Evolutionary conservation across 768 basidiomycete genomes (phyloP).

Genomic region (Dentipellis fragilis): DNA sequence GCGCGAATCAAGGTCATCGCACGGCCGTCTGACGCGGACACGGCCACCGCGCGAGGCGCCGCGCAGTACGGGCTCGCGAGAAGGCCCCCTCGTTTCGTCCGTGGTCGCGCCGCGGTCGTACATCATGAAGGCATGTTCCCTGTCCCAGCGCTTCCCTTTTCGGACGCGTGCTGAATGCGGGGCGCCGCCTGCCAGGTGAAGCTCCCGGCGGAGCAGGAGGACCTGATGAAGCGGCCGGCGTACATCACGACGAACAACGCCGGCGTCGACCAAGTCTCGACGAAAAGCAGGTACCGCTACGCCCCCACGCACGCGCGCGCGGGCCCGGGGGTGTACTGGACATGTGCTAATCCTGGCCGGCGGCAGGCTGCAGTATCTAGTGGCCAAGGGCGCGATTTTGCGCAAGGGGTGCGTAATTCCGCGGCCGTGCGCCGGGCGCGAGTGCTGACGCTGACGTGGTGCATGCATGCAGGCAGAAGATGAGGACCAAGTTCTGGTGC

Average conservation of each 20-base stretch:
- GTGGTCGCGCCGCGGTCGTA: conserved; percentile 78
- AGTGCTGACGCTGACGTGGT: conserved; percentile 11
- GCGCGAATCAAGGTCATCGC: conserved; percentile 64
- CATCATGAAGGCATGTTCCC: conserved; percentile 61
- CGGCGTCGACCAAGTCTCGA: conserved; percentile 67
- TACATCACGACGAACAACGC: conserved; percentile 75
- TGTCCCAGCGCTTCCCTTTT: background rate
- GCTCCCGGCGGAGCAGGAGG: conserved; percentile 78
- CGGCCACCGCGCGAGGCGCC: conserved; percentile 82
- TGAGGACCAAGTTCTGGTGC: conserved; percentile 78
- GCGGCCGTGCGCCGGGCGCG: background rate
- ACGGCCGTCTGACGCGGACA: conserved; percentile 79
- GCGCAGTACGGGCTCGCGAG: conserved; percentile 79
- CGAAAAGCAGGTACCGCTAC: conserved; percentile 66
- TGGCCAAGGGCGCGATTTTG: conserved; percentile 78
- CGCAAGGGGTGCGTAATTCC: conserved; percentile 59
- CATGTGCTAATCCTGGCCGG: conserved; percentile 1
- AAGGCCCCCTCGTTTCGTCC: conserved; percentile 65
- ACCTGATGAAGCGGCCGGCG: conserved; percentile 75
- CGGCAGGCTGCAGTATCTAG: conserved; percentile 72
- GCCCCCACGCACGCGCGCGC: too few relatives aligned
- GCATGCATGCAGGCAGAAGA: conserved; percentile 48
- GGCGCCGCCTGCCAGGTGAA: conserved; percentile 48
- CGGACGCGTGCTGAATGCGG: background rate
- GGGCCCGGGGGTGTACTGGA: background rate